Percentiles rank a stretch among this genome's conserved stretches.
Evolutionary conservation across 1,284 basidiomycete species (phyloP).

Genomic region (Irpex sp.): DNA sequence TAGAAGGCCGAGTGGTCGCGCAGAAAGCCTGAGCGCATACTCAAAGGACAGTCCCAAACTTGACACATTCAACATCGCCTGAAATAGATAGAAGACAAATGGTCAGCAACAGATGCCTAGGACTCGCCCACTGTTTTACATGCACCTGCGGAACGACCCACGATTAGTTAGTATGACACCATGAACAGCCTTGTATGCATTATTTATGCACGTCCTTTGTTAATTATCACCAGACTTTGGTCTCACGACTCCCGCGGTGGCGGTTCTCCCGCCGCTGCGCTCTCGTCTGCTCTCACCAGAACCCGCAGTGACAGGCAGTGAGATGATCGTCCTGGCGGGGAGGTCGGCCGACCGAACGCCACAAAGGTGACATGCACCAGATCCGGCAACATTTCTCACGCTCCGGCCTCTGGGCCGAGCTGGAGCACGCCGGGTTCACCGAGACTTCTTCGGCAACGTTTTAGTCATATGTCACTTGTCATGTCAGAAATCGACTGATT

Average conservation of each 20-base stretch:
- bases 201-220: too few relatives aligned
- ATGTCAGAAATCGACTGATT: slow-evolving; percentile 4
- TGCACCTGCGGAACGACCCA: not conserved
- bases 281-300: too few relatives aligned
- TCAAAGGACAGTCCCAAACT: not conserved
- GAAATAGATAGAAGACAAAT: too few relatives aligned
- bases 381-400: not conserved
- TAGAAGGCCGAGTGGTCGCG: not conserved
- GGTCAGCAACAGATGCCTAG: too few relatives aligned
- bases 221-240: not conserved
- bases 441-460: not conserved
- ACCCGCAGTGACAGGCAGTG: too few relatives aligned
- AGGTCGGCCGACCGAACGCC: not conserved
- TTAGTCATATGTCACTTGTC: not conserved
- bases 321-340: too few relatives aligned
- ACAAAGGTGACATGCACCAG: not conserved
- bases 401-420: not conserved
- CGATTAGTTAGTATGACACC: too few relatives aligned
- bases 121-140: not conserved
- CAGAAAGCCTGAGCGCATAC: not conserved
- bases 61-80: not conserved
- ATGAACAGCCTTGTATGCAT: too few relatives aligned
- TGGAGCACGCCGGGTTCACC: not conserved
- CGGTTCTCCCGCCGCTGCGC: not conserved
- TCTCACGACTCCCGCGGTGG: not conserved